These are phyloP conservation scores for Stemphylium beticola DNA, from an alignment of 2,329 filamentous ascomycete species.

Conservation along the genomic window DNA sequence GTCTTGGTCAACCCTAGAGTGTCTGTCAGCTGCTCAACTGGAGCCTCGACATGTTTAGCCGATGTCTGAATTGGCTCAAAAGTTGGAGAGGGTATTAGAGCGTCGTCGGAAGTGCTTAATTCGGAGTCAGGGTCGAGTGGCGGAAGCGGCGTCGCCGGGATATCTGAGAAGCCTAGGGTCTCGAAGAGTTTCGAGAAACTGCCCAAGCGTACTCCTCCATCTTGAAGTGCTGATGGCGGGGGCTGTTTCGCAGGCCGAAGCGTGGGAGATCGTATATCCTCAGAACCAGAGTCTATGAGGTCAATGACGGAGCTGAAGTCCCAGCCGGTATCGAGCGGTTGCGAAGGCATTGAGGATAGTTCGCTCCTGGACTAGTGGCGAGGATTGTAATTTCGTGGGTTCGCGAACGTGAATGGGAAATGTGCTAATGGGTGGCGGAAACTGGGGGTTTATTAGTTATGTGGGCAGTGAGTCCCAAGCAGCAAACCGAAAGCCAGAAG, in stretches of 20 bases:
- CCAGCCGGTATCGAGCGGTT: slow-evolving; percentile 50
- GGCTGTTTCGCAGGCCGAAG: slow-evolving; percentile 15
- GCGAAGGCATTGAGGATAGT: slow-evolving; percentile 38
- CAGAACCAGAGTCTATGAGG: slow-evolving; percentile 44
- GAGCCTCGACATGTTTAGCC: background rate
- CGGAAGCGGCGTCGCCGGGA: slow-evolving; percentile 22
- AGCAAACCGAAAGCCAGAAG: background rate
- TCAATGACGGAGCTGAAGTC: slow-evolving; percentile 55
- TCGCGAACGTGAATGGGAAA: slow-evolving; percentile 2
- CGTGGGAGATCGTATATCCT: slow-evolving; percentile 29
- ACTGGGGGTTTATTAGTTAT: slow-evolving; percentile 22
- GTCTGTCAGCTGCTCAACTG: slow-evolving; percentile 2
- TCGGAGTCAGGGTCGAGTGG: slow-evolving; percentile 35
- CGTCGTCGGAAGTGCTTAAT: slow-evolving; percentile 54
- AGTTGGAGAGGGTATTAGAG: slow-evolving; percentile 31
- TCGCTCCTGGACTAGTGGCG: background rate
- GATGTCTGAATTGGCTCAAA: slow-evolving; percentile 2
- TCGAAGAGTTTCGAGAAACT: slow-evolving; percentile 56
- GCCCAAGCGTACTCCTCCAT: slow-evolving; percentile 45
- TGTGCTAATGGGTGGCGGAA: slow-evolving; percentile 23
- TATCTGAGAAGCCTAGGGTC: slow-evolving; percentile 48
- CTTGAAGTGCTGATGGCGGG: slow-evolving; percentile 8
- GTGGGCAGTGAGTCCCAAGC: slow-evolving; percentile 4
- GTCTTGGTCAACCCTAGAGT: slow-evolving; percentile 28
- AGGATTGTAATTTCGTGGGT: background rate